A percentile compares a stretch with the other conserved stretches of the same genome.
phyloP scores from a whole-genome alignment of 1,139 yeast species.

The Magnusiomyces ingens region DNA sequence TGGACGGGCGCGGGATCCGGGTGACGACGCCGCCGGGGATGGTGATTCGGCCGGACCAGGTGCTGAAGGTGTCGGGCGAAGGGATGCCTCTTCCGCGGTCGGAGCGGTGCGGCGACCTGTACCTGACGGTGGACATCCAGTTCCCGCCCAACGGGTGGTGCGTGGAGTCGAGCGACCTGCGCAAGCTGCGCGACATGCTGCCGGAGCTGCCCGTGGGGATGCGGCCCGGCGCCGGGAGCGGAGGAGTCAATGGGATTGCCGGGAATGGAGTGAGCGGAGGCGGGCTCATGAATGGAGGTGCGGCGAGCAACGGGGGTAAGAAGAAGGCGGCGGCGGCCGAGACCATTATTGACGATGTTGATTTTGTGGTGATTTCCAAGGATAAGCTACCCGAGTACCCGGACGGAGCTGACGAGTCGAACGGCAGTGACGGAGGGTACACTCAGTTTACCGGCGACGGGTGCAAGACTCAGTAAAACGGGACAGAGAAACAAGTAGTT shows the following conservation, averaged over 20 bases:
- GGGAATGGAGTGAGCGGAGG: too few species aligned
- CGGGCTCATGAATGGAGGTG: too few species aligned
- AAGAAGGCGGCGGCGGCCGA: slow-evolving; percentile 11
- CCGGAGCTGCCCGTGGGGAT: slow-evolving; percentile 16
- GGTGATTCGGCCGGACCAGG: slow-evolving; percentile 74
- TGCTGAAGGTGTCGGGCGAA: slow-evolving; percentile 59
- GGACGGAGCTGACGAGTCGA: background rate
- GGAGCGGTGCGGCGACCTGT: slow-evolving; percentile 61
- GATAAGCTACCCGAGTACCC: slow-evolving; percentile 2
- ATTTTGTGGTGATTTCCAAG: slow-evolving; percentile 5
- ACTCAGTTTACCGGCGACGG: too few species aligned
- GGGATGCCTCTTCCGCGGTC: slow-evolving; percentile 70
- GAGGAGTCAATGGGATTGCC: background rate
- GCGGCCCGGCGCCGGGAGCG: background rate
- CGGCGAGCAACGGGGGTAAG: slow-evolving; percentile 9
- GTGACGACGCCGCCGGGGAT: slow-evolving; percentile 57
- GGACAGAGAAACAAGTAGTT: too few species aligned
- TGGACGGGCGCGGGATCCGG: slow-evolving; percentile 73
- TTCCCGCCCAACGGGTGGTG: slow-evolving; percentile 63
- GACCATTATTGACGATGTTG: slow-evolving; percentile 17
- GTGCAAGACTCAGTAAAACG: too few species aligned
- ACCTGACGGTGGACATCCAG: slow-evolving; percentile 60
- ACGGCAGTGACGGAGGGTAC: background rate
- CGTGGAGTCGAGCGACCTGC: slow-evolving; percentile 25
- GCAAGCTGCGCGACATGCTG: slow-evolving; percentile 23